Percentiles rank a stretch among this genome's conserved stretches.
Conservation (phyloP, 371 early-diverging fungal genomes). For the Mortierella sp. region DNA sequence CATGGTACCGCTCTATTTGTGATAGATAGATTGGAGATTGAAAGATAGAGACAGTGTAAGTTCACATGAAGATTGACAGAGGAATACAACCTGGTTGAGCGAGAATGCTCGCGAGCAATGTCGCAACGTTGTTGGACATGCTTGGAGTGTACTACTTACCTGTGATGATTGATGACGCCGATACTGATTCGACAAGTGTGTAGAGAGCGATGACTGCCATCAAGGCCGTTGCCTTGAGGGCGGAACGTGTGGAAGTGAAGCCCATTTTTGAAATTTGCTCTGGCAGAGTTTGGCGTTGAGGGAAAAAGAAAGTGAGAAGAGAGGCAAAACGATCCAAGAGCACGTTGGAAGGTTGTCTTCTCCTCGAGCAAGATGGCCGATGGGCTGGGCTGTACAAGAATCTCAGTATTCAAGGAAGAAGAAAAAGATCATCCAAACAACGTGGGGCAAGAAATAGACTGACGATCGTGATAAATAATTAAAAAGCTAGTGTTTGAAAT, state of each 20-base stretch:
- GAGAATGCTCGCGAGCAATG: too few species aligned
- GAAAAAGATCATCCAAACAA: not conserved
- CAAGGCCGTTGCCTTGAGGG: conserved; percentile 9
- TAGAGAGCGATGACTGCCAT: not conserved
- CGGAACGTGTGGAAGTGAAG: too few species aligned
- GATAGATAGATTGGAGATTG: not conserved
- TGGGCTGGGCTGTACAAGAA: not conserved
- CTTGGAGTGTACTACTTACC: conserved; percentile 2
- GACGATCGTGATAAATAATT: not conserved
- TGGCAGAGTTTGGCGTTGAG: not conserved
- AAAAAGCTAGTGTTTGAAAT: not conserved
- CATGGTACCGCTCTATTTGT: not conserved
- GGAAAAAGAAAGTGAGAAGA: not conserved
- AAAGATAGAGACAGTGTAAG: not conserved
- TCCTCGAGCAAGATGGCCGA: not conserved
- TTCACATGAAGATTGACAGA: not conserved
- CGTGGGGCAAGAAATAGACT: not conserved
- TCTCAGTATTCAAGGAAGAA: not conserved
- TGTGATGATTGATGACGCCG: conserved; percentile 5
- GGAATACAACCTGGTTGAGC: too few species aligned
- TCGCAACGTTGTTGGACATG: not conserved
- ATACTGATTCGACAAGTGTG: not conserved
- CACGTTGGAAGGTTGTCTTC: conserved; percentile 5
- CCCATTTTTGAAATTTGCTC: conserved; percentile 4
- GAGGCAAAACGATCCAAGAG: not conserved